Evolutionary conservation across 345 rosid genomes (phyloP), one percentile per base, ranked within the genome.

Genomic region (Corchorus olitorius): DNA sequence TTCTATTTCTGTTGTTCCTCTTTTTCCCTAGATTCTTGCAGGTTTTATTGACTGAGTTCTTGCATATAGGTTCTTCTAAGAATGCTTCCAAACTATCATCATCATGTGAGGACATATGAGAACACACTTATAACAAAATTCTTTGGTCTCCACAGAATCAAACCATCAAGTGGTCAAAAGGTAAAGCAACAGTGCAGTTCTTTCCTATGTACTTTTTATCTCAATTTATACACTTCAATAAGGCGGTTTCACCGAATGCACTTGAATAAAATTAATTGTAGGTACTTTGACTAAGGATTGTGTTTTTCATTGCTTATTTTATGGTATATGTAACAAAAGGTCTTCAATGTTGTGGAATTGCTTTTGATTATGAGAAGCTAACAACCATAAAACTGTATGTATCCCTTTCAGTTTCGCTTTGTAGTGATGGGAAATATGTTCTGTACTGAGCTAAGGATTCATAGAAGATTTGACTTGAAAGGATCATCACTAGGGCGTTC

Each of bases 351-450:
- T 73, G 67, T 63, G 58, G 49, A 48, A 70, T 33, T 56, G 37
- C 15, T 15, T 62, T 43, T 75, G 35, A 62, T 8, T 45, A 16
- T 77, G 43, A 56, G 70, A 86, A 69, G 63, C 84, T 85, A 80
- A 82, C 59, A 46, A 71, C 61, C 58, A 58, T 71, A 62, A 27
- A 78, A 62, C 74, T 81, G 60, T 70, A 50, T 81, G 60, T 70
- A 50, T 65, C 65, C 60, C 83, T 68, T 68, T 87, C 94, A 96
- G 98, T 96, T 96, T 79, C 94, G 98, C 45, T 96, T 93, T 79
- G 99, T 96, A 74, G 98, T 96, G 86, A 96, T 96, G 99, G 98
- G 99, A 70, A 96, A 96, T 74, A 91, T 96, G 99, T 93, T 96
- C 92, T 96, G 93, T 88, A 96, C 98, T 66, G 99, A 93, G 83